Percentiles rank a stretch among this genome's conserved stretches.
These are phyloP conservation scores for Fistulina hepatica DNA, from an alignment of 1,284 basidiomycete genomes.

Conservation along the genomic window DNA sequence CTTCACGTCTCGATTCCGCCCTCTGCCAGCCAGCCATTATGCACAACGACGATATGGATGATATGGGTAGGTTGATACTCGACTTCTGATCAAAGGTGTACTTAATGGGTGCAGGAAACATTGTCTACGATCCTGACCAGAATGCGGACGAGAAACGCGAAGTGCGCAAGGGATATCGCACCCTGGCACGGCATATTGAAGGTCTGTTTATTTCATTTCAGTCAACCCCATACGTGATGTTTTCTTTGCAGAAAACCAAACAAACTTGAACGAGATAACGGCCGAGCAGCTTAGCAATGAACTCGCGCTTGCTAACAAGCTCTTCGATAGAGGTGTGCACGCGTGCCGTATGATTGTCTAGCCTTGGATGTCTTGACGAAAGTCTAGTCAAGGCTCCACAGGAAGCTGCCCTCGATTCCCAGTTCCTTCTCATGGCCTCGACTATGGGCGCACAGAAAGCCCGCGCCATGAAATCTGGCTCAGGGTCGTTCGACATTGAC, in stretches of 20 bases:
- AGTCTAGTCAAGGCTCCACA: conserved; percentile 61
- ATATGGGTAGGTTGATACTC: conserved; percentile 1
- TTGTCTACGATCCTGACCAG: conserved; percentile 70
- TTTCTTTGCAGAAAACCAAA: conserved; percentile 26
- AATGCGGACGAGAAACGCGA: conserved; percentile 63
- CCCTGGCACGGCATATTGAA: conserved; percentile 50
- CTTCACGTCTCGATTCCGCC: conserved; percentile 1
- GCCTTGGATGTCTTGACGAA: conserved; percentile 7
- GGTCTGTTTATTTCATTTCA: conserved; percentile 32
- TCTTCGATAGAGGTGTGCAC: conserved; percentile 49
- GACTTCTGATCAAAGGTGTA: conserved; percentile 15
- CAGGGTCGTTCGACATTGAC: conserved; percentile 73
- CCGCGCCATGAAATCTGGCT: conserved; percentile 75
- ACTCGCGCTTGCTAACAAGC: conserved; percentile 42
- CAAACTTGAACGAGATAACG: conserved; percentile 44
- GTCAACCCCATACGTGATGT: neutral
- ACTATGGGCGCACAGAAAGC: conserved; percentile 68
- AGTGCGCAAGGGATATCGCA: conserved; percentile 59
- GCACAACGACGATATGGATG: neutral
- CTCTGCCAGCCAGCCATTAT: conserved; percentile 1
- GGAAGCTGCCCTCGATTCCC: conserved; percentile 73
- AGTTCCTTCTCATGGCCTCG: conserved; percentile 59
- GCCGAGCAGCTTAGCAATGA: conserved; percentile 44
- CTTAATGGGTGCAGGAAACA: too few relatives aligned
- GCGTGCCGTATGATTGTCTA: conserved; percentile 2